Base-by-base conservation (phyloP, 805 yeast genomes). In the Candida tammaniensis region DNA sequence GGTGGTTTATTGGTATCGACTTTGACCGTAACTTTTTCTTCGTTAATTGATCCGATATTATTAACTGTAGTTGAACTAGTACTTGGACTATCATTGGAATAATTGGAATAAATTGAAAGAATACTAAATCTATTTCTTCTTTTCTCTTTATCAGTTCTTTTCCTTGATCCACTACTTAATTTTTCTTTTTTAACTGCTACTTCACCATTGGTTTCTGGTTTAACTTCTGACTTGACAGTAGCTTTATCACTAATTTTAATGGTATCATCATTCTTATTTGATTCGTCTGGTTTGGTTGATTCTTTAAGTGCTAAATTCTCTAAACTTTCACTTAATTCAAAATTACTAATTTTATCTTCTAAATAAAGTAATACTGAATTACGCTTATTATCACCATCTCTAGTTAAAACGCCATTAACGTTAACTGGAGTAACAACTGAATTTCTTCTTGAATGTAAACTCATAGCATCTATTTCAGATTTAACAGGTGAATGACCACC, bases 381-480 rank as follows among this genome's bases (percentile, higher is more conserved):
- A 18, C 68, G 48, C 47, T 64, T 62, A 15, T 39, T 48, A 8
- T 43, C 41, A 12, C 35, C 27, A 21, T 47, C 52, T n/a, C n/a
- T n/a, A n/a, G n/a, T n/a, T 29, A 66, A 57, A 22, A 64, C 70
- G 34, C 73, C 73, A 43, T 61, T 67, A 33, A 65, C 72, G 49
- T 66, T 59, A 3, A 67, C 54, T 17, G 64, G 68, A 7, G 72
- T 66, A 12, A 68, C 71, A 10, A 60, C 65, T 1, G 71, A 64
- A 39, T 62, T 55, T 31, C 64, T 49, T 48, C 68, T 54, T 13
- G 63, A 53, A 22, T 26, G 27, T 15, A 36, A 31, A 31, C 39
- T 36, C 4, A 26, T 40, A 2, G 43, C 38, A 29, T 35, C 38
- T 5, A 29, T 17, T 19, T 35, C 38, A 7, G 33, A 24, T 19